A percentile compares a stretch with the other conserved stretches of the same genome.
These are phyloP conservation scores for Quercus dentata DNA, from an alignment of 306 rosid species.

Conservation along the genomic window DNA sequence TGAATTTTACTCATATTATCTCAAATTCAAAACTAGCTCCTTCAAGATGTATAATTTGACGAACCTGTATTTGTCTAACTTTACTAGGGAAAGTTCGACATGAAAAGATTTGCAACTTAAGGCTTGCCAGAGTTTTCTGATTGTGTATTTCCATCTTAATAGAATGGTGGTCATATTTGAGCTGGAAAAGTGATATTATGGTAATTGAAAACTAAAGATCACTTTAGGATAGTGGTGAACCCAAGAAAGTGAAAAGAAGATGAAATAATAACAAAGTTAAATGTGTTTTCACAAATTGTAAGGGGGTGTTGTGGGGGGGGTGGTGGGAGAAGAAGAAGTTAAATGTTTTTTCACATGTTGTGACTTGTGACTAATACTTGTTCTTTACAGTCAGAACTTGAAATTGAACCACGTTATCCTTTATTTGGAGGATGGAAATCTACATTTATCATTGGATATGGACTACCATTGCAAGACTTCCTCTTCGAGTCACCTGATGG, in stretches of 20 bases:
- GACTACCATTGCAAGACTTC: conserved; percentile 88
- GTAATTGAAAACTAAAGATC: background rate
- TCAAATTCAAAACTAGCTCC: background rate
- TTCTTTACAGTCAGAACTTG: conserved; percentile 86
- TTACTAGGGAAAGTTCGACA: background rate
- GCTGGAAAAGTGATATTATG: background rate
- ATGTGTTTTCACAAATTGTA: background rate
- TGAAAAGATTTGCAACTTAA: background rate
- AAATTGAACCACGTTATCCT: conserved; percentile 95
- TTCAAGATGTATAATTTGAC: background rate
- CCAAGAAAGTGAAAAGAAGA: background rate
- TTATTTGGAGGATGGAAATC: conserved; percentile 99
- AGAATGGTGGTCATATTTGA: background rate
- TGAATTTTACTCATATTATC: background rate
- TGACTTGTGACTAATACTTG: conserved; percentile 14
- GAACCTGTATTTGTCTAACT: background rate
- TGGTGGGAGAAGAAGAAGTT: background rate
- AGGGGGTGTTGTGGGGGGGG: too few species aligned
- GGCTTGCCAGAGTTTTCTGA: background rate
- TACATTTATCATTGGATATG: conserved; percentile 87
- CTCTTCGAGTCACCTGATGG: conserved; percentile 92
- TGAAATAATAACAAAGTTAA: background rate
- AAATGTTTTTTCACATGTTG: background rate
- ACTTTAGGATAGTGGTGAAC: background rate
- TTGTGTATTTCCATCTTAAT: background rate